A percentile compares a stretch with the other conserved stretches of the same genome.
Evolutionary conservation across 1,139 yeast species (phyloP).

Genomic region (Schizosaccharomyces versatilis): DNA sequence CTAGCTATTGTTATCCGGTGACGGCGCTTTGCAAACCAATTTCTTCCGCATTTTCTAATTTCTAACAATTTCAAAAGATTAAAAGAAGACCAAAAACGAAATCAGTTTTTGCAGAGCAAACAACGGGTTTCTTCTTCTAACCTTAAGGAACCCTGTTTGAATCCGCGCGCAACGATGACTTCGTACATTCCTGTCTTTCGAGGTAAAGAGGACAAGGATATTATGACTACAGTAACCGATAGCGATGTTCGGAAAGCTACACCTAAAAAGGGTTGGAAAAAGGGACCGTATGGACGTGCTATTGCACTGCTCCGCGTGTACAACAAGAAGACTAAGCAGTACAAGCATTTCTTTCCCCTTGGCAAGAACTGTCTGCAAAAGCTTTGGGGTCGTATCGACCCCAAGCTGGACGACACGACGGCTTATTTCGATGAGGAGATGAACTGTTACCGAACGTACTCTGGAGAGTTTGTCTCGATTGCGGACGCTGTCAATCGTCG

Average conservation of each 20-base stretch:
- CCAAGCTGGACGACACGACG: neutral
- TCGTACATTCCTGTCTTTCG: neutral
- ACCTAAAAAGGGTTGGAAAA: conserved; percentile 1
- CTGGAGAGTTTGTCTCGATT: neutral
- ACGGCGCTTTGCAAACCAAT: no score
- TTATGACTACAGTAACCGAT: neutral
- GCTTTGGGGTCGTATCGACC: neutral
- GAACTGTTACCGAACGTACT: neutral
- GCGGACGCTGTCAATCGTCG: no score
- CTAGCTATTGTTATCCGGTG: no score
- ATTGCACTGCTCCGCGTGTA: neutral
- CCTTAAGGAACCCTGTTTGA: neutral
- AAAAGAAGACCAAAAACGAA: neutral
- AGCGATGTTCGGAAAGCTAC: neutral
- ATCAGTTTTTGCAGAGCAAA: neutral
- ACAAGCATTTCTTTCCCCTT: neutral
- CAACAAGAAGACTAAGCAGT: neutral
- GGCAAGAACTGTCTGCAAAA: conserved; percentile 1
- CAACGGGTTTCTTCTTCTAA: neutral
- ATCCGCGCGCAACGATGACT: neutral
- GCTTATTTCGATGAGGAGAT: neutral
- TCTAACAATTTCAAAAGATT: neutral
- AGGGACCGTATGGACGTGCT: conserved; percentile 4
- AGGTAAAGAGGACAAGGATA: neutral
- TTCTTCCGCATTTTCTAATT: neutral